Percentiles rank a stretch among this genome's conserved stretches.
Evolutionary conservation across 805 yeast genomes (phyloP).

Genomic region (Pichia rugopelliculosa): DNA sequence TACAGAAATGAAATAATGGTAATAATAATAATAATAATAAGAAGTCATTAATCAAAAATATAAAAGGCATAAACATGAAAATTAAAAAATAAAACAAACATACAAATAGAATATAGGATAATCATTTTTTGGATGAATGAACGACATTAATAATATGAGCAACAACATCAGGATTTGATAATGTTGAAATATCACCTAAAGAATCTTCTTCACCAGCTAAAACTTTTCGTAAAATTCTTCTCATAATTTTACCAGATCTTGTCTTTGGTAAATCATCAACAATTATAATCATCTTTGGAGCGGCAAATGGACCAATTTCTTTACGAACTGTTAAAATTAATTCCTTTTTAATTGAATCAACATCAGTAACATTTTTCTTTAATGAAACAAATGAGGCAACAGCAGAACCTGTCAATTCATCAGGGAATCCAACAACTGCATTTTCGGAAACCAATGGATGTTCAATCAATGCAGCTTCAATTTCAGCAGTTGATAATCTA

Average conservation of each 20-base stretch:
- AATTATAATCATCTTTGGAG: constrained; percentile 66
- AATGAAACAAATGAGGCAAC: constrained; percentile 76
- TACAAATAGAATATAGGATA: no score
- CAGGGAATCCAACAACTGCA: constrained; percentile 79
- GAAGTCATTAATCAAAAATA: no score
- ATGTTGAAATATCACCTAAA: constrained; percentile 71
- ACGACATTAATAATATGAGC: constrained; percentile 54
- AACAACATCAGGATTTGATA: constrained; percentile 70
- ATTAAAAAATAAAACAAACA: no score
- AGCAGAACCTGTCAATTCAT: constrained; percentile 82
- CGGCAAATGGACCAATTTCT: constrained; percentile 82
- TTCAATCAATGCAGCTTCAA: constrained; percentile 75
- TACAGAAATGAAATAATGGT: no score
- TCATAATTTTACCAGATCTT: constrained; percentile 81
- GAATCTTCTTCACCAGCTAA: constrained; percentile 72
- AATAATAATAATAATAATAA: no score
- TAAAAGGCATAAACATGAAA: not conserved
- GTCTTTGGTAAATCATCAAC: constrained; percentile 80
- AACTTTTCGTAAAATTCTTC: constrained; percentile 75
- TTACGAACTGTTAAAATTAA: constrained; percentile 63
- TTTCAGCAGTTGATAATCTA: constrained; percentile 82
- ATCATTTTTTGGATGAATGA: not conserved
- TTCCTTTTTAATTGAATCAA: constrained; percentile 50
- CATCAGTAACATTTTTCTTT: constrained; percentile 44
- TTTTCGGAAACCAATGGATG: constrained; percentile 65